A percentile compares a stretch with the other conserved stretches of the same genome.
These are phyloP conservation scores for Phaeomoniella chlamydospora DNA, from an alignment of 2,329 filamentous ascomycete species.

Conservation along the genomic window DNA sequence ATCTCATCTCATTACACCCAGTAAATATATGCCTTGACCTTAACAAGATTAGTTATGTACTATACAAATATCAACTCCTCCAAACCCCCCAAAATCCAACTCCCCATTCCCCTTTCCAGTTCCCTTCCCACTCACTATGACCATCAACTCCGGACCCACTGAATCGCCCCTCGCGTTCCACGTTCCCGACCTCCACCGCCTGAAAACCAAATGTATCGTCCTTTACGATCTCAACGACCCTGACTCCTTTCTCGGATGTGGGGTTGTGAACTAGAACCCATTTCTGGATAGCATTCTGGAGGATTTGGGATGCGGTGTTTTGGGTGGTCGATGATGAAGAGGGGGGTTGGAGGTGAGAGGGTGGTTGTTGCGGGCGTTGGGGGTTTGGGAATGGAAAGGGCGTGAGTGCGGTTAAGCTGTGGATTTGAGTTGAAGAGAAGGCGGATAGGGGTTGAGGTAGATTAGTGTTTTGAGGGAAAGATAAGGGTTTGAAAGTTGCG, in stretches of 20 bases:
- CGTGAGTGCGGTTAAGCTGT: background rate
- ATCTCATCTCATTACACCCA: no score
- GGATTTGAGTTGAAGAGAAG: background rate
- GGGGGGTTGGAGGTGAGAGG: background rate
- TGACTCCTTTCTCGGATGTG: background rate
- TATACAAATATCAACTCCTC: slow-evolving; percentile 49
- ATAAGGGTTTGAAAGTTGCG: background rate
- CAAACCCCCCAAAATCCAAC: slow-evolving; percentile 35
- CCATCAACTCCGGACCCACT: background rate
- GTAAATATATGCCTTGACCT: no score
- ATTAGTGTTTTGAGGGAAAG: background rate
- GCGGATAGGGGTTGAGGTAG: background rate
- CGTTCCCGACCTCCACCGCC: background rate
- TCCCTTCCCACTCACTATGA: background rate
- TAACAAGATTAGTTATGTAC: no score
- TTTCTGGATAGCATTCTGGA: background rate
- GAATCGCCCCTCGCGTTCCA: background rate
- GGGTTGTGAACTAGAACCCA: background rate
- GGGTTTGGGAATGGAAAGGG: background rate
- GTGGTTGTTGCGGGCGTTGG: background rate
- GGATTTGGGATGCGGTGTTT: background rate
- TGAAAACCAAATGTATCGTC: background rate
- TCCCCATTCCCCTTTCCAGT: slow-evolving; percentile 21
- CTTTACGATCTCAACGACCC: background rate
- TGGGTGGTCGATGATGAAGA: no score